Base-by-base conservation (phyloP, 495 filamentous ascomycete species). In the Letharia columbiana region DNA sequence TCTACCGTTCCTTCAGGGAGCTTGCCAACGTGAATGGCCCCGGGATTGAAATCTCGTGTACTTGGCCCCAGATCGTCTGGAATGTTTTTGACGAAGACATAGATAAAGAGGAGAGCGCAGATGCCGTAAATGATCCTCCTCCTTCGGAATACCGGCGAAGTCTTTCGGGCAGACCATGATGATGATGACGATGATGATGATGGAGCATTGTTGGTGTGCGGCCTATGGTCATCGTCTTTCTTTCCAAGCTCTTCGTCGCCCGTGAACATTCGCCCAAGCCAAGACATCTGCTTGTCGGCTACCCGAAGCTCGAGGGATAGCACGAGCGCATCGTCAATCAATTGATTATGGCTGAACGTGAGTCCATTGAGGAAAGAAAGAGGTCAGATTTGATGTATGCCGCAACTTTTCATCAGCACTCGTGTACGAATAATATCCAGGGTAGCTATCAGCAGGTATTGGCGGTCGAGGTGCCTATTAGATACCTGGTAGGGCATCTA, bases 241-340 rank as follows among this genome's bases (percentile, higher is more conserved):
- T 88, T 88, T 58, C 85, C 86, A n/a, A 87, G 79, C 78, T 89
- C 86, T 75, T 86, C 85, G 73, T 89, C 86, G 59, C 72, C 78
- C 20, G 77, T 71, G 66, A 83, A 77, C 7, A 80, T 71, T 72
- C 79, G 78, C 64, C 74, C 78, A 67, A 76, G 68, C 64, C 77
- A 74, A 63, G 73, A 67, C 80, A 83, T 84, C 42, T 56, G 40
- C 47, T 41, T 39, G 66, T 58, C 64, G 17, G 64, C 64, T 66
- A 66, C 58, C 64, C 64, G 45, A 66, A 70, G 59, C 68, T 69
- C 63, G 59, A 63, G 23, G 47, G 66, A 61, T 66, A 61, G 58
- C 47, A 41, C 33, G 57, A 62, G 49, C 49, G 37, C 54, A 67
- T 62, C 13, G 45, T 61, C 39, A 42, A 54, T 54, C 57, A 70